phyloP scores from a whole-genome alignment of 805 yeast species.

The Starmerella bombicola region DNA sequence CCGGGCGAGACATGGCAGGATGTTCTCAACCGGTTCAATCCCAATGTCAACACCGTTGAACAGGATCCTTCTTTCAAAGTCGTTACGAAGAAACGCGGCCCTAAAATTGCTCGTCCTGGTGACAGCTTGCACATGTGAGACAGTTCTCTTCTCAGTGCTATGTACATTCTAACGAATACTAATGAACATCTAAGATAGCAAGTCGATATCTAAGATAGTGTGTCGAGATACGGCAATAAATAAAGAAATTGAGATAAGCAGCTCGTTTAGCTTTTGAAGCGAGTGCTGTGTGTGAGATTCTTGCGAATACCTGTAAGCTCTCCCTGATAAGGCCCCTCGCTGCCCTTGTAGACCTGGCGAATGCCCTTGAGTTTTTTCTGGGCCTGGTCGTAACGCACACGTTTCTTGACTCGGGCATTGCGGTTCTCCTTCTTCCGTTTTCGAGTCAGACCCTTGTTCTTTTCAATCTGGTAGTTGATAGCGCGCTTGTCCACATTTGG shows the following conservation, averaged over 20 bases:
- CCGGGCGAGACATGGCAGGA: slow-evolving; percentile 57
- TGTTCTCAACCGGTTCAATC: slow-evolving; percentile 38
- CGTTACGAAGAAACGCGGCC: slow-evolving; percentile 40
- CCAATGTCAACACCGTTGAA: slow-evolving; percentile 26
- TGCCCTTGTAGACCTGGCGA: slow-evolving; percentile 73
- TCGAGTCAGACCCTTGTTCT: slow-evolving; percentile 92
- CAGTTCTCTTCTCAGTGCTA: no score
- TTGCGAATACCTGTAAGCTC: slow-evolving; percentile 96
- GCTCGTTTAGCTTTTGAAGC: slow-evolving; percentile 28
- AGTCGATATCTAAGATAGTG: no score
- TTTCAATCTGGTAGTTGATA: slow-evolving; percentile 81
- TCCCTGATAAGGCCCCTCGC: slow-evolving; percentile 74
- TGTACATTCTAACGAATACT: no score
- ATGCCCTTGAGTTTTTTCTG: slow-evolving; percentile 84
- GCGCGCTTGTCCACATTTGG: slow-evolving; percentile 89
- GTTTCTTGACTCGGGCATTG: slow-evolving; percentile 95
- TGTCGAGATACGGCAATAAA: no score
- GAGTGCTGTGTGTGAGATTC: slow-evolving; percentile 77
- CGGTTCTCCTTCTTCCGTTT: slow-evolving; percentile 86
- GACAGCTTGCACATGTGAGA: slow-evolving; percentile 5
- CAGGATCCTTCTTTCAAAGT: slow-evolving; percentile 43
- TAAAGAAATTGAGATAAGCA: no score
- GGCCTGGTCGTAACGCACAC: slow-evolving; percentile 90
- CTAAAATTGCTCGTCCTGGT: slow-evolving; percentile 20
- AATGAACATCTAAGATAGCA: no score